These are phyloP conservation scores for Trametes maxima DNA, from an alignment of 768 basidiomycete species.

Conservation along the genomic window DNA sequence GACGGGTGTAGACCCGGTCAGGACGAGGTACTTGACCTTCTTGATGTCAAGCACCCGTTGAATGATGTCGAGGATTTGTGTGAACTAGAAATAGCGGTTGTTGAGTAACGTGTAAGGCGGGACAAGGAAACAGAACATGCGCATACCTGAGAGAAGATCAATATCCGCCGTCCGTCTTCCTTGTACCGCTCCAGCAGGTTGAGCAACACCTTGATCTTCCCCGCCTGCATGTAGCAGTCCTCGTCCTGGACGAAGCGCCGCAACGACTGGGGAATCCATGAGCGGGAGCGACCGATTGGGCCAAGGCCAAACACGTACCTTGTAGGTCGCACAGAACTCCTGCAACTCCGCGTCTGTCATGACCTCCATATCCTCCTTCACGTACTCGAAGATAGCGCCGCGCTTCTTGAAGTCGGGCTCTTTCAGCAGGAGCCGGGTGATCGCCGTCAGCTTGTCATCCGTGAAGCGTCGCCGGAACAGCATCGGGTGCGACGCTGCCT, in stretches of 20 bases:
- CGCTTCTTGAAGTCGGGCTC: slow-evolving; percentile 91
- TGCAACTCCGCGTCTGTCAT: slow-evolving; percentile 99
- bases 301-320: slow-evolving; percentile 49
- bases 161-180: slow-evolving; percentile 71
- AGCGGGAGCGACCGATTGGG: neutral
- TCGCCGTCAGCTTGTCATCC: slow-evolving; percentile 69
- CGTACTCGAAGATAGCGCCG: slow-evolving; percentile 75
- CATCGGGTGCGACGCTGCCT: slow-evolving; percentile 96
- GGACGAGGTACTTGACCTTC: slow-evolving; percentile 72
- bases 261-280: slow-evolving; percentile 50
- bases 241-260: slow-evolving; percentile 75
- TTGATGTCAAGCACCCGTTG: slow-evolving; percentile 76
- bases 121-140: neutral
- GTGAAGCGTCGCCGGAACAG: slow-evolving; percentile 87
- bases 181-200: slow-evolving; percentile 69
- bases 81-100: slow-evolving; percentile 60
- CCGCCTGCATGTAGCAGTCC: slow-evolving; percentile 80
- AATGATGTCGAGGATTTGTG: slow-evolving; percentile 93
- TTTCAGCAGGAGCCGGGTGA: slow-evolving; percentile 83
- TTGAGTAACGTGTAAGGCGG: neutral
- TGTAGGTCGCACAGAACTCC: slow-evolving; percentile 81
- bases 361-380: slow-evolving; percentile 96
- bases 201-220: slow-evolving; percentile 79
- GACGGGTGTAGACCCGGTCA: slow-evolving; percentile 93
- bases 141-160: slow-evolving; percentile 93